Evolutionary conservation across 1,284 basidiomycete genomes (phyloP), one percentile per base, ranked within the genome.

Genomic region (Sphagnurus paluster): DNA sequence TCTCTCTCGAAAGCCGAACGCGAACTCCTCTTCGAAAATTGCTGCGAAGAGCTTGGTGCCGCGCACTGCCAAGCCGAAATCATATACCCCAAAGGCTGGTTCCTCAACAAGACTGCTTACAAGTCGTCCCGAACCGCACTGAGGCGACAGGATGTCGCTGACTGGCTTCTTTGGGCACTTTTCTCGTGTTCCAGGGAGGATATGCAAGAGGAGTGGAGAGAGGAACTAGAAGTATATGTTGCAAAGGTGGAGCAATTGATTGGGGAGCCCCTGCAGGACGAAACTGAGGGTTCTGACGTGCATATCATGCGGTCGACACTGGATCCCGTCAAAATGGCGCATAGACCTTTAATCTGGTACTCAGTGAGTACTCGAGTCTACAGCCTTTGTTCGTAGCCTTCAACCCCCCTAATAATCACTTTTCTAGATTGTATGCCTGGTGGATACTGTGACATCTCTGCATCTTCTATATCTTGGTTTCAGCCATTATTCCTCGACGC

Each of bases 301-400:
- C 63, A 61, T 33, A 73, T 70, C 47, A 80, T 85, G 70, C 66
- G 77, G 44, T 56, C 76, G 30, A 77, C 77, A 0, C 56, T 83
- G 5, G 84, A 85, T 54, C 74, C 76, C 0, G 80, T 84, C 10
- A 54, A 61, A 8, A 72, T 69, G 57, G 20, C 71, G 1, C 81
- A 84, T 57, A 62, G 83, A 26, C 82, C 83, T 2, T 55, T 86
- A 14, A 14, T 81, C 2, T 86, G 82, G 82, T 86, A 86, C 55
- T 50, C 67, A 36, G 82, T 82, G 50, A 44, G 79, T 72, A 6
- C 2, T 17, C 4, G 39, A 33, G 10, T 14, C 33, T 10, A 9
- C 10, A 29, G 21, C 14, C n/a, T 19, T 49, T 26, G n/a, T 38
- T 17, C 17, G 4, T 16, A 19, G 23, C 17, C 29, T 32, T n/a